Percentiles rank a stretch among this genome's conserved stretches.
Conservation (phyloP, 108 stramenopile species). For the Parmales sp. region DNA sequence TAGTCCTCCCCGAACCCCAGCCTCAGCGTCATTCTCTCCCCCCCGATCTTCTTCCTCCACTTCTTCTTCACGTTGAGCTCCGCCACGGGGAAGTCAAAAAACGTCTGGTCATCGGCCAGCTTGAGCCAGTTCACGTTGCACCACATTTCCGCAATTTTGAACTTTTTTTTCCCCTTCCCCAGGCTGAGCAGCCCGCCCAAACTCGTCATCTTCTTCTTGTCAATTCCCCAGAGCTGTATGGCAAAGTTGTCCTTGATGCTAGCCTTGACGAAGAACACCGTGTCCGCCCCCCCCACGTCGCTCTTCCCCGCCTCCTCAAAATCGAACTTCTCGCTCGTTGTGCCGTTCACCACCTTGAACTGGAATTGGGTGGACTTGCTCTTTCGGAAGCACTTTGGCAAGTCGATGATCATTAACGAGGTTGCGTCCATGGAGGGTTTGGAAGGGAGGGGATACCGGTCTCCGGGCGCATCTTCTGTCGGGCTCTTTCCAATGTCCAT, state of each 20-base stretch:
- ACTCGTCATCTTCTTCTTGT: not conserved
- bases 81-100: not conserved
- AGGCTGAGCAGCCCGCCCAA: constrained; percentile 2
- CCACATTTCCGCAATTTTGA: no score
- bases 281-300: not conserved
- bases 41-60: not conserved
- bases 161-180: no score
- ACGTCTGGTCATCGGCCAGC: not conserved
- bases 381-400: not conserved
- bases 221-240: not conserved
- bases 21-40: not conserved
- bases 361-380: not conserved
- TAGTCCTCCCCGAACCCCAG: constrained; percentile 7
- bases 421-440: not conserved
- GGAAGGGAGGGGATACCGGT: not conserved
- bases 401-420: not conserved
- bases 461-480: not conserved
- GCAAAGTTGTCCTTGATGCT: not conserved
- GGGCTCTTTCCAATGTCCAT: not conserved
- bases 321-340: not conserved
- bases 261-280: not conserved
- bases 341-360: not conserved
- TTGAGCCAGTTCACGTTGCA: not conserved
- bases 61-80: constrained; percentile 6
- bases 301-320: not conserved